A percentile compares a stretch with the other conserved stretches of the same genome.
phyloP scores from a whole-genome alignment of 2,329 filamentous ascomycete species.

The Lojkania enalia region DNA sequence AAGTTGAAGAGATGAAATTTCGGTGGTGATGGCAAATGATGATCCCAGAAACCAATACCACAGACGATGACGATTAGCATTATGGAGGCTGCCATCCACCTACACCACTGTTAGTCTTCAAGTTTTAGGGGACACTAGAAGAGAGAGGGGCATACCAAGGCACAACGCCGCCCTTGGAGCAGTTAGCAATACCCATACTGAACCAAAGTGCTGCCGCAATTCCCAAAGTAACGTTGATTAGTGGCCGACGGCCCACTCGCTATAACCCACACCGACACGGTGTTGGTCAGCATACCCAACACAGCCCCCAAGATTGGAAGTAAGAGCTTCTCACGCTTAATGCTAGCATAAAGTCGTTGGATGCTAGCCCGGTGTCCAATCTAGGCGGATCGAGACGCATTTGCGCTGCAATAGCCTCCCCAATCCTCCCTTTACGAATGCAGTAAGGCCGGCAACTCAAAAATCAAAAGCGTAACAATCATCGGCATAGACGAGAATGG shows the following conservation, averaged over 20 bases:
- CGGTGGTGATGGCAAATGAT: constrained; percentile 49
- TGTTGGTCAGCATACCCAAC: constrained; percentile 52
- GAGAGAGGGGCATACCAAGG: constrained; percentile 42
- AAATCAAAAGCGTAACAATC: constrained; percentile 50
- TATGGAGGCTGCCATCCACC: constrained; percentile 46
- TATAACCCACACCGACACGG: constrained; percentile 50
- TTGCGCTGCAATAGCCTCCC: constrained; percentile 52
- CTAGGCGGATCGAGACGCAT: constrained; percentile 53
- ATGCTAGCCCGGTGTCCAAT: constrained; percentile 37
- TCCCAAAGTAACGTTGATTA: constrained; percentile 44
- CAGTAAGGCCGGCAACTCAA: constrained; percentile 57
- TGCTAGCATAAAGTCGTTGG: constrained; percentile 25
- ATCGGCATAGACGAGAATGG: constrained; percentile 50
- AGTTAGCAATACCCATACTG: constrained; percentile 54
- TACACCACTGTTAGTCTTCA: constrained; percentile 16
- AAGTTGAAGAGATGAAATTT: constrained; percentile 50
- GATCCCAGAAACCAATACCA: constrained; percentile 51
- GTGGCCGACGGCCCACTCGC: constrained; percentile 47
- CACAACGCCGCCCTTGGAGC: constrained; percentile 44
- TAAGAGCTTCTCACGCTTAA: constrained; percentile 43
- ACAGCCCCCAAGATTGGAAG: constrained; percentile 53
- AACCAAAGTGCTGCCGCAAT: constrained; percentile 47
- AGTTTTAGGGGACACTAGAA: neutral
- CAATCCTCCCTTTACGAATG: constrained; percentile 47
- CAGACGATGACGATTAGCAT: constrained; percentile 51